Percentiles rank a stretch among this genome's conserved stretches.
These are phyloP conservation scores for Colletotrichum ledebouriae DNA, from an alignment of 2,329 filamentous ascomycete genomes.

Conservation along the genomic window DNA sequence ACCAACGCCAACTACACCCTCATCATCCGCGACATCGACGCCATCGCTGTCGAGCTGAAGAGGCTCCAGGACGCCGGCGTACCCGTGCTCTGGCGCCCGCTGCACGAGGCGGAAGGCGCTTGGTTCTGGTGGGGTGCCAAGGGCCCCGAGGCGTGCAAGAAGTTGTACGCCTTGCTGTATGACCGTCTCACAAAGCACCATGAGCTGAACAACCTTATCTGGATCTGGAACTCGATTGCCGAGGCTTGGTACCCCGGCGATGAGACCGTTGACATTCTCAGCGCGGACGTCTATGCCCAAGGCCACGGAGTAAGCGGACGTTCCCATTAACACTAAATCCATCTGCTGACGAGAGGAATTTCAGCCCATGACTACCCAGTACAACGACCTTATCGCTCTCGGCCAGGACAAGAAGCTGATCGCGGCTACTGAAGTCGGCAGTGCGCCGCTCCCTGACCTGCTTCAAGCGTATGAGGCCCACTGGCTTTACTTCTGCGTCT, in stretches of 20 bases:
- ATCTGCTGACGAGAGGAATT: no score
- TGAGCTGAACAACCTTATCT: constrained; percentile 61
- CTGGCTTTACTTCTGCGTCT: constrained; percentile 63
- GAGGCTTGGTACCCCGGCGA: constrained; percentile 63
- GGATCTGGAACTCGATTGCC: constrained; percentile 63
- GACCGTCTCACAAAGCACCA: constrained; percentile 60
- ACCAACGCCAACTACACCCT: constrained; percentile 62
- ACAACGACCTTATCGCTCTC: constrained; percentile 58
- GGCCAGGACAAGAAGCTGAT: constrained; percentile 62
- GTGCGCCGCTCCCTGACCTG: constrained; percentile 57
- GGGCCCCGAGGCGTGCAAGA: constrained; percentile 59
- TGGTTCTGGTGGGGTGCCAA: constrained; percentile 69
- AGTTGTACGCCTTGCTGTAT: constrained; percentile 59
- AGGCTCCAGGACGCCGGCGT: constrained; percentile 58
- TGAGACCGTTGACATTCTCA: constrained; percentile 60
- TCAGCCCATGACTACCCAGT: constrained; percentile 58
- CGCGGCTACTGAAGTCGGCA: constrained; percentile 61
- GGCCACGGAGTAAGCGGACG: constrained; percentile 56
- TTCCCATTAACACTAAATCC: no score
- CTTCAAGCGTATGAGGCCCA: constrained; percentile 60
- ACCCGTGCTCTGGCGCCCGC: constrained; percentile 61
- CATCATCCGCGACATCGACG: constrained; percentile 61
- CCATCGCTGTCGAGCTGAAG: constrained; percentile 60
- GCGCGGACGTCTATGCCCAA: constrained; percentile 60
- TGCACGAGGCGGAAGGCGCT: constrained; percentile 64